A percentile compares a stretch with the other conserved stretches of the same genome.
phyloP scores from a whole-genome alignment of 2,329 filamentous ascomycete species.

The Bipolaris victoriae region DNA sequence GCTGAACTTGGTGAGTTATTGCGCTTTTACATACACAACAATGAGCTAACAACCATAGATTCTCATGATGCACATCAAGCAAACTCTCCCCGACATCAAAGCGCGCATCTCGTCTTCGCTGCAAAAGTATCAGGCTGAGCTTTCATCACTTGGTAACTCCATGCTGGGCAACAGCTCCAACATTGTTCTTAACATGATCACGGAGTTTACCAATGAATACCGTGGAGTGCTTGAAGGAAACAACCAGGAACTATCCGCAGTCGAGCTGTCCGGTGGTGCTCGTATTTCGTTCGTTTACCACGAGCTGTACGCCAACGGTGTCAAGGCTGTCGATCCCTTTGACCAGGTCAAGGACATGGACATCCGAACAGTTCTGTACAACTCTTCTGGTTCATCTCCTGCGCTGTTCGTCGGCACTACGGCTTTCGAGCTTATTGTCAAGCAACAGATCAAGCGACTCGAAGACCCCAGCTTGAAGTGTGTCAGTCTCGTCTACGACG shows the following conservation, averaged over 20 bases:
- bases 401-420: constrained; percentile 96
- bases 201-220: constrained; percentile 98
- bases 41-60: constrained; percentile 62
- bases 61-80: constrained; percentile 99
- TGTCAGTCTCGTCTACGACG: constrained; percentile 95
- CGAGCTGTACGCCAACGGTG: constrained; percentile 94
- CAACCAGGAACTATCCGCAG: constrained; percentile 92
- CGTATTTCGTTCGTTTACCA: constrained; percentile 99
- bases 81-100: constrained; percentile 98
- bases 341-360: constrained; percentile 97
- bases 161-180: constrained; percentile 96
- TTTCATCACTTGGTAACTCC: constrained; percentile 84
- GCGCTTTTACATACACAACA: too few species aligned
- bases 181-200: constrained; percentile 98
- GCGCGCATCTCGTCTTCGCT: constrained; percentile 92
- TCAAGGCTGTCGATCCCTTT: constrained; percentile 97
- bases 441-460: constrained; percentile 95
- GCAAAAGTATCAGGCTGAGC: constrained; percentile 86
- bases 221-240: constrained; percentile 94
- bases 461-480: constrained; percentile 98
- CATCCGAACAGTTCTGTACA: constrained; percentile 96
- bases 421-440: constrained; percentile 98
- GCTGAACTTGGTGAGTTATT: constrained; percentile 73
- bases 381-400: constrained; percentile 97
- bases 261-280: constrained; percentile 92